Evolutionary conservation across 169 alveolate species (phyloP).

Genomic region (Babesia ovata): DNA sequence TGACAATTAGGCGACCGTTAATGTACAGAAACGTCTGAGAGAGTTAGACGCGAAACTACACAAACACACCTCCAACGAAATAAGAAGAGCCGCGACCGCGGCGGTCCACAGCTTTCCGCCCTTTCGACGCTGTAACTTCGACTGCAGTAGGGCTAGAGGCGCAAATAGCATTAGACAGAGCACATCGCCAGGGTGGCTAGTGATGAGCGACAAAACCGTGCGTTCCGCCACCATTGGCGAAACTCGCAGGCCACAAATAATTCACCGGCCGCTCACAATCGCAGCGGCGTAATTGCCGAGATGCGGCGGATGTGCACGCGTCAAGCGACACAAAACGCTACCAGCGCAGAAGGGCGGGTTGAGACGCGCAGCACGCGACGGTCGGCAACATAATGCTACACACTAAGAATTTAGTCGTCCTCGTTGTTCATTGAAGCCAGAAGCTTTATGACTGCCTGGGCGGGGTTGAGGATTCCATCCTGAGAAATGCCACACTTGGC

Average conservation of each 20-base stretch:
- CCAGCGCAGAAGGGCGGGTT: background rate
- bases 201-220: slow-evolving; percentile 32
- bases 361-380: slow-evolving; percentile 17
- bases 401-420: background rate
- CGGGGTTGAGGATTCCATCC: slow-evolving; percentile 88
- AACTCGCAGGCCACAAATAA: background rate
- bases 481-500: slow-evolving; percentile 83
- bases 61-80: slow-evolving; percentile 9
- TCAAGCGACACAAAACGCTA: background rate
- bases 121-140: slow-evolving; percentile 5
- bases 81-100: background rate
- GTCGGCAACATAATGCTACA: background rate
- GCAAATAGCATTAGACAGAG: slow-evolving; percentile 19
- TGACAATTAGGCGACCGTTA: slow-evolving; percentile 37
- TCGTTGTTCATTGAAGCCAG: slow-evolving; percentile 48
- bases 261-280: background rate
- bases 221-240: slow-evolving; percentile 31
- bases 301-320: background rate
- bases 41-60: background rate
- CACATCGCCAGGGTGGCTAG: slow-evolving; percentile 30
- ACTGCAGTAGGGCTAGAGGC: slow-evolving; percentile 14
- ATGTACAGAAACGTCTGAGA: slow-evolving; percentile 54
- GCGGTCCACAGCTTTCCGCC: background rate
- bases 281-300: slow-evolving; percentile 18
- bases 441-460: slow-evolving; percentile 69